Base-by-base conservation (phyloP, 2,329 filamentous ascomycete genomes). In the Colletotrichum orchidophilum region DNA sequence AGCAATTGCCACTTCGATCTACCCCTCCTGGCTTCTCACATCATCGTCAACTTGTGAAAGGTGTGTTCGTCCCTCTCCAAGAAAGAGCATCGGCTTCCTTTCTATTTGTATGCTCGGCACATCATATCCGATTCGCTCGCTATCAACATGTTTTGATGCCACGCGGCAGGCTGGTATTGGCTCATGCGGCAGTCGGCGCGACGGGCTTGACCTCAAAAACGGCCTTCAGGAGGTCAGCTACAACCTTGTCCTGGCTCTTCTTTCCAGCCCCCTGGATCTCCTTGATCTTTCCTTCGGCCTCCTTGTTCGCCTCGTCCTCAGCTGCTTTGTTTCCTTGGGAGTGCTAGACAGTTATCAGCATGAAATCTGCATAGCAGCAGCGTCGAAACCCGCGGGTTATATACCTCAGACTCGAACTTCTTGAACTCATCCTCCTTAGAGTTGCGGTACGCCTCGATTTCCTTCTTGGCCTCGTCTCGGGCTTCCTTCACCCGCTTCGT, bases 401-500 rank as follows among this genome's bases (percentile, higher is more conserved):
- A 57, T 80, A 89, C 87, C 85, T 90, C 86, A 74, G 94, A 88
- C 87, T 98, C 95, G 78, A 97, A 98, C 81, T 93, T 92, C 87
- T 96, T 96, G 87, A 95, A 98, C 83, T 98, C 96, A 42, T 93
- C 89, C 79, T 99, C 96, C 87, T 98, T 99, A 77, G 92, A 85
- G 78, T 92, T 90, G 81, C 92, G 91, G 87, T 99, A 98, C 67
- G 94, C 93, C 75, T 97, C 94, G 79, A 99, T 97, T 83, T 99
- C 96, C 85, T 97, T 97, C 86, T 98, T 97, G 74, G 96, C 96
- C 84, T 99, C 96, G 80, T 94, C 91, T 80, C 96, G 94, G 74
- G 96, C 96, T 86, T 98, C 96, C 85, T 94, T 97, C 84, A 99
- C 94, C 81, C 95, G 92, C 88, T 98, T 98, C 73, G 96, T 98